Evolutionary conservation across 345 rosid species (phyloP), one percentile per base, ranked within the genome.

Genomic region (Melaleuca alternifolia): DNA sequence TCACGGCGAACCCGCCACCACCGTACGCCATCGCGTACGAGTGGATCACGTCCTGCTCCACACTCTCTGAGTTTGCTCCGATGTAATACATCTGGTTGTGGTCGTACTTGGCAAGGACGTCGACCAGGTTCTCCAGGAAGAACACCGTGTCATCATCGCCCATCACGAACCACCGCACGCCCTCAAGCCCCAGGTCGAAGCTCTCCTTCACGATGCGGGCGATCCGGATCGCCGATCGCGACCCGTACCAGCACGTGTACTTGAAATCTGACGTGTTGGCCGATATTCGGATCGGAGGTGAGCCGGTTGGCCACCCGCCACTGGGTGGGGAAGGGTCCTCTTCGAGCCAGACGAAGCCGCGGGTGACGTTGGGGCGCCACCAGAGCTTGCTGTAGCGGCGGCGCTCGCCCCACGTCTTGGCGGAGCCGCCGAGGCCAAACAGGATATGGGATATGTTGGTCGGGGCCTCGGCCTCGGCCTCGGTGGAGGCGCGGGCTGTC

Each of bases 101-200:
- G 85, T 97, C 98, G 50, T 96, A 97, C 88, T 94, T 97, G 20
- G 77, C 84, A 10, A 97, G 89, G 50, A 97, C 96, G 24, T 89
- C 85, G 15, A 95, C 84, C 51, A 97, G 88, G 89, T 97, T 97
- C 87, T 97, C 98, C 5, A 92, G 84, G 65, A 94, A 96, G 89
- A 97, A 97, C 3, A 97, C 95, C 0, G 98, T 96, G 88, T 97
- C 98, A 56, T 97, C 99, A 24, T 97, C 99, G 37, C 98, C 99
- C 96, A 97, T 89, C 9, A 96, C 98, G 86, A 95, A 95, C 99
- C 98, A 97, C 89, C 98, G 92, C n/a, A 96, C 96, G 76, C 93
- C 90, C 1, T 89, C 91, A 46, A 91, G 61, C 65, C 97, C 98
- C 7, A 95, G 87, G 71, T 94, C 97, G 87, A 96, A 97, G 75